Evolutionary conservation across 2,329 filamentous ascomycete species (phyloP), one percentile per base, ranked within the genome.

Genomic region (Nemania bipapillata): DNA sequence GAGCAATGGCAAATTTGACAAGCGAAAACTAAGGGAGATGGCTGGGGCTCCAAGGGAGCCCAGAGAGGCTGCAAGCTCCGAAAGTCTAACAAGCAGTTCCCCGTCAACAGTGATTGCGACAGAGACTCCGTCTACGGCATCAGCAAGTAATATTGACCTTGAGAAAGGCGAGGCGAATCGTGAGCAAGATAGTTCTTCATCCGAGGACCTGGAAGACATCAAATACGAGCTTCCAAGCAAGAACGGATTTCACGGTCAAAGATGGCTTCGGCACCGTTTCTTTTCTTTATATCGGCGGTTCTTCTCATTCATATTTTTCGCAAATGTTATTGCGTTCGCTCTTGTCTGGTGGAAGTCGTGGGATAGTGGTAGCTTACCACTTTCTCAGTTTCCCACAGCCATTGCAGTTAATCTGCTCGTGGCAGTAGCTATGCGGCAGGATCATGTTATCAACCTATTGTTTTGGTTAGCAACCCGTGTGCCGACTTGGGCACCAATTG

Each of bases 1-100:
- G 0, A 71, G 80, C 2, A 88, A 89, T 67, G 87, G 87, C 52
- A 89, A 89, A 76, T 82, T 87, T 50, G 83, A 89, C 76, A 87
- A 86, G 79, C 79, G 77, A 24, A 76, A 78, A 4, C 81, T 89
- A 3, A 77, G 75, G 7, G 73, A 75, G 9, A 71, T 83, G 30
- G 80, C 78, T 20, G 74, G 74, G 20, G 32, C 63, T 6, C 63
- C 61, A 26, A 72, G 67, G 55, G 49, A 28, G 56, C 66, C 65
- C 65, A 65, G 26, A 65, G 75, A 61, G 42, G 55, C 57, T 45
- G 32, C 17, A n/a, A 68, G 65, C 37, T 37, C 52, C 9, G 57
- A 67, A 35, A 59, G 59, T 30, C 42, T 67, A 28, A 26, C 52
- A 49, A 72, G 60, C 37, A 69, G n/a, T 61, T 74, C 78, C 17